Conservation (phyloP, 176 grass and related monocot genomes). For the Puya raimondii region DNA sequence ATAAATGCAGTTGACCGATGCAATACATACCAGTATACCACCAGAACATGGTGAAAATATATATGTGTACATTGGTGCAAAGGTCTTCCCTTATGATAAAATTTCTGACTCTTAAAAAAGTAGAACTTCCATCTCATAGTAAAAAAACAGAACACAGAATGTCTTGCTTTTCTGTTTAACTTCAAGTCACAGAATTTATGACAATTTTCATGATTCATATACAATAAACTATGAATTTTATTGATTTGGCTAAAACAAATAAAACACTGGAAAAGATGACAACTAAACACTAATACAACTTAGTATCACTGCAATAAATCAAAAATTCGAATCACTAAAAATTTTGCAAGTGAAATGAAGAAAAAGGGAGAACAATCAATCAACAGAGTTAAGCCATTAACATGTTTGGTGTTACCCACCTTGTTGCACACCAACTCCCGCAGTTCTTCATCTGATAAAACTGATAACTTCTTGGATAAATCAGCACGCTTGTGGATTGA, state of each 20-base stretch:
- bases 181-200: too few species aligned
- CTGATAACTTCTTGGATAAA: constrained; percentile 77
- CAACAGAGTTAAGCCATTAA: constrained; percentile 13
- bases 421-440: constrained; percentile 80
- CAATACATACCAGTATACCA: too few species aligned
- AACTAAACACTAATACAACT: neutral
- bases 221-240: too few species aligned
- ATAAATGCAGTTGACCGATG: too few species aligned
- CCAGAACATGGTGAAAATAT: too few species aligned
- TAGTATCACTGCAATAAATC: neutral
- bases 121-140: too few species aligned
- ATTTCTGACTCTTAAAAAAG: neutral
- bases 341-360: neutral
- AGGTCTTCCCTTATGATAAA: neutral
- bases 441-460: constrained; percentile 72
- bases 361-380: constrained; percentile 12
- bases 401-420: constrained; percentile 35
- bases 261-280: neutral
- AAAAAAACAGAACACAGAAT: too few species aligned
- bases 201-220: too few species aligned
- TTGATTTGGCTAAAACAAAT: neutral
- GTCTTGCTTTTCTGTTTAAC: too few species aligned
- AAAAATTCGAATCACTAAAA: constrained; percentile 3
- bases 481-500: constrained; percentile 88
- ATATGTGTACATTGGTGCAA: neutral